Evolutionary conservation across 768 basidiomycete genomes (phyloP), one percentile per base, ranked within the genome.

Genomic region (Nidularia pulvinata): DNA sequence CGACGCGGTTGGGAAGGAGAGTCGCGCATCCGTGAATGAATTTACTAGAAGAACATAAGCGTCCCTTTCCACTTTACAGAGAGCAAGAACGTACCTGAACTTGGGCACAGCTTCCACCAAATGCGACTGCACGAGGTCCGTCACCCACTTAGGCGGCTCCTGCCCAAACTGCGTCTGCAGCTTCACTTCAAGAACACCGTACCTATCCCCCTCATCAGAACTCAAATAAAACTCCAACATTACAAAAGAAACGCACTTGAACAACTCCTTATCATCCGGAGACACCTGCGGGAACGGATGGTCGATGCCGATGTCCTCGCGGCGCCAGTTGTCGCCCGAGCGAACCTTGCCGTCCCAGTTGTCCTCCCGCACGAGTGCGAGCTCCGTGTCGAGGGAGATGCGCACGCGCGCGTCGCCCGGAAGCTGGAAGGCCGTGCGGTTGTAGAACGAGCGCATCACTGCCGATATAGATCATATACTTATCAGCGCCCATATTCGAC

Each of bases 371-470:
- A 97, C 69, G 82, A 99, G 87, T 3, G 92, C 89, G 34, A 99
- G 82, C 67, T 98, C 93, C 0, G 97, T 99, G 65, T 99, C 97
- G 55, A 99, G 85, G 14, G 97, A 98, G 55, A 99, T 98, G 49
- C 97, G 94, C 36, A 99, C 97, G 49, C 93, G 86, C n/a, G 95
- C 96, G 65, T 99, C 96, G 19, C 96, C 96, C 7, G 97, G 97
- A 22, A 99, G 83, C 71, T 99, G 97, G 80, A 99, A 99, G 1
- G 97, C 97, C 11, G 97, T 98, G 42, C 97, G 90, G 65, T 98
- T 97, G 75, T 98, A 99, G 74, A 98, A 99, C 7, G 95, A 93
- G 16, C 96, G 83, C 88, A 96, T 86, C 36, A 98, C 96, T 95
- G 51, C 7, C 19, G 19, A 19, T 19, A 19, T 19, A 19, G 19